These are phyloP conservation scores for Entrophospora sp. DNA, from an alignment of 192 early-diverging fungal species.

Conservation along the genomic window DNA sequence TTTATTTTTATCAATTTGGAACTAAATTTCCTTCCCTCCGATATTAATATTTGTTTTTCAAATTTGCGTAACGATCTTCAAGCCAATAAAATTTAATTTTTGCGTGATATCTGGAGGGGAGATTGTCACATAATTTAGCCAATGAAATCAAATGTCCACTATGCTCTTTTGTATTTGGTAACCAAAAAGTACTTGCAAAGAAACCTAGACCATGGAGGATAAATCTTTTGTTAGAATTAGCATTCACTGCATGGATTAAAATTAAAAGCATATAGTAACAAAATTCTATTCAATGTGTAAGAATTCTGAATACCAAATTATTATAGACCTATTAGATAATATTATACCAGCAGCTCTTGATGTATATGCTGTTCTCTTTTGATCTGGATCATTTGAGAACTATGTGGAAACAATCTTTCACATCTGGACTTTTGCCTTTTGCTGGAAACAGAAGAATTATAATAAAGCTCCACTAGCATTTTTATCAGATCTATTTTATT, in stretches of 20 bases:
- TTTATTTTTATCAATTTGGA: too few species aligned
- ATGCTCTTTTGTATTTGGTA: neutral
- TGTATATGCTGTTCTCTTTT: neutral
- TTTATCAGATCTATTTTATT: neutral
- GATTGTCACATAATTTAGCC: too few species aligned
- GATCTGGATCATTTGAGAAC: neutral
- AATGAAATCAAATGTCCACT: too few species aligned
- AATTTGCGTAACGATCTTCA: too few species aligned
- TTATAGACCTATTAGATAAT: neutral
- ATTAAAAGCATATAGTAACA: neutral
- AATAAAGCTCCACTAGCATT: neutral
- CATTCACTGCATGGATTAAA: neutral
- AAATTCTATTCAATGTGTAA: neutral
- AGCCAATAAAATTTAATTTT: too few species aligned
- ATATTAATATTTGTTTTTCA: too few species aligned
- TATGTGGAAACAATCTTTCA: neutral
- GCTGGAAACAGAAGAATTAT: neutral
- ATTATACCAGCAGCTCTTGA: neutral
- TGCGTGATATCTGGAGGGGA: too few species aligned
- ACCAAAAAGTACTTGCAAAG: neutral
- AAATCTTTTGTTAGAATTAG: neutral
- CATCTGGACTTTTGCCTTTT: neutral
- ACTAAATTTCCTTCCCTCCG: too few species aligned
- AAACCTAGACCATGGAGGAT: neutral
- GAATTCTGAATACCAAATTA: neutral